Conservation (phyloP, 441 rosid species). For the Sinapis alba region DNA sequence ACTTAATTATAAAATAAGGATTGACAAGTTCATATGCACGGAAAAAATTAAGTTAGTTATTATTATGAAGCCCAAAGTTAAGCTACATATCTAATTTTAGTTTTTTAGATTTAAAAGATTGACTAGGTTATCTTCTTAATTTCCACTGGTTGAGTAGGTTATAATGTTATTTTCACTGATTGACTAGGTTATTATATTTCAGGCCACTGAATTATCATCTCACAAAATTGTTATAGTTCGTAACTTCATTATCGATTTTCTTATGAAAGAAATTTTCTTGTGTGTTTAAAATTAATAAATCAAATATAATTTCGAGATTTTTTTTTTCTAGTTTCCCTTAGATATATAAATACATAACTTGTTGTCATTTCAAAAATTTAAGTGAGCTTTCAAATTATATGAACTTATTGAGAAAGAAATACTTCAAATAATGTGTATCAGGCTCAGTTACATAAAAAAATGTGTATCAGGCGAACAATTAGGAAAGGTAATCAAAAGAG, state of each 20-base stretch:
- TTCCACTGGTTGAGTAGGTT: conserved; percentile 1
- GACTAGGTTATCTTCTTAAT: neutral
- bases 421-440: neutral
- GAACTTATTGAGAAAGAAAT: neutral
- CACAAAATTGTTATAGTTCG: neutral
- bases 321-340: neutral
- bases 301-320: neutral
- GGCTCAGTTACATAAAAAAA: no score
- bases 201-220: neutral
- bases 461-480: neutral
- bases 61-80: neutral
- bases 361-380: neutral
- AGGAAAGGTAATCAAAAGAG: neutral
- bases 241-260: neutral
- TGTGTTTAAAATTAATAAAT: neutral
- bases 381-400: neutral
- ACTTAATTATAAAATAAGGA: neutral
- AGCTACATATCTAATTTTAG: conserved; percentile 5
- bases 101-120: neutral
- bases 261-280: neutral
- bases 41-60: neutral
- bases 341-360: neutral
- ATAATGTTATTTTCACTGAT: neutral
- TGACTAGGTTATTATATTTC: neutral
- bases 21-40: neutral